These are phyloP conservation scores for Clavispora asparagi DNA, from an alignment of 805 yeast species.

Conservation along the genomic window DNA sequence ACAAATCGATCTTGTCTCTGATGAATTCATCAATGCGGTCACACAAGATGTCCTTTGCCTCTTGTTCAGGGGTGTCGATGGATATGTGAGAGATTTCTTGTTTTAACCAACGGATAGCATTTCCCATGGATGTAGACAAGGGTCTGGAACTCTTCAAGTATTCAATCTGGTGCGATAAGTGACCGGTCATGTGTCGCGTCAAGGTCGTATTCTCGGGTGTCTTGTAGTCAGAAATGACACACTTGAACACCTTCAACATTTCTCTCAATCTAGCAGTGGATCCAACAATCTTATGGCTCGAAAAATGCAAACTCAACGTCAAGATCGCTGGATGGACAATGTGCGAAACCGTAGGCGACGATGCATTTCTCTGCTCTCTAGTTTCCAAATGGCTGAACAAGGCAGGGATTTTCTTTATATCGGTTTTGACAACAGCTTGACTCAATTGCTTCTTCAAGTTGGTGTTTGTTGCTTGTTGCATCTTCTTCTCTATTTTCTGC, in stretches of 20 bases:
- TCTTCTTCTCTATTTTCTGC: constrained; percentile 40
- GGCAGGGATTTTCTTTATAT: constrained; percentile 49
- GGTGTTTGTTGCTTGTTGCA: constrained; percentile 40
- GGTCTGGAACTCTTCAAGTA: constrained; percentile 89
- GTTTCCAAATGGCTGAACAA: constrained; percentile 78
- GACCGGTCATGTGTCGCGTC: constrained; percentile 82
- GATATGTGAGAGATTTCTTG: constrained; percentile 84
- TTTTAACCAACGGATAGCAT: constrained; percentile 94
- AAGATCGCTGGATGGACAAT: constrained; percentile 85
- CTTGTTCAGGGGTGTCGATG: constrained; percentile 60
- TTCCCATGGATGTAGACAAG: constrained; percentile 91
- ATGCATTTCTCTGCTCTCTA: constrained; percentile 63
- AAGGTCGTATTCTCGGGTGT: constrained; percentile 85
- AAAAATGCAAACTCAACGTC: constrained; percentile 70
- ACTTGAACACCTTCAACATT: constrained; percentile 80
- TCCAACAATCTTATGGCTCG: constrained; percentile 84
- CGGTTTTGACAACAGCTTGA: constrained; percentile 44
- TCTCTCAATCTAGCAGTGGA: constrained; percentile 80
- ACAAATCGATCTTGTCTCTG: constrained; percentile 76
- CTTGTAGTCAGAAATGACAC: constrained; percentile 69
- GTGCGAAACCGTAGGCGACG: constrained; percentile 52
- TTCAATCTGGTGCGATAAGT: constrained; percentile 88
- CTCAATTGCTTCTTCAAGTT: constrained; percentile 50
- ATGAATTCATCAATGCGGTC: constrained; percentile 75
- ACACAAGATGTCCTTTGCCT: constrained; percentile 61